These are phyloP conservation scores for Whalleya microplaca DNA, from an alignment of 2,329 filamentous ascomycete species.

Conservation along the genomic window DNA sequence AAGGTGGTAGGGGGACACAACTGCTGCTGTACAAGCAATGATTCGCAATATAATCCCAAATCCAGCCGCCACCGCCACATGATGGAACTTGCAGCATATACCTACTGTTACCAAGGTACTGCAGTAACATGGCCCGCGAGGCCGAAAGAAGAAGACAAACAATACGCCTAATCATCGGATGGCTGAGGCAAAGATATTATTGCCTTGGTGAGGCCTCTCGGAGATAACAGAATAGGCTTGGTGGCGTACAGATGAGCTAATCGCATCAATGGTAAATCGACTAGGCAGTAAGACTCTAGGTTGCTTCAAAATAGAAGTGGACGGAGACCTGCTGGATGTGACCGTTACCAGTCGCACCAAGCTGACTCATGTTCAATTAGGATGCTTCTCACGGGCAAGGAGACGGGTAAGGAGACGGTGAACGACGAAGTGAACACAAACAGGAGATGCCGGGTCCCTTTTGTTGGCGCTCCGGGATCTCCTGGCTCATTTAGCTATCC, in stretches of 20 bases:
- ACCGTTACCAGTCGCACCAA: neutral
- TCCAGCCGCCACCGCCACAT: neutral
- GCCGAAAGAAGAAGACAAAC: no score
- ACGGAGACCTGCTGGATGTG: neutral
- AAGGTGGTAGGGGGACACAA: neutral
- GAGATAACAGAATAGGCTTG: neutral
- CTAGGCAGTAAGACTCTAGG: neutral
- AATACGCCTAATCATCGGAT: neutral
- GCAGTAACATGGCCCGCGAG: no score
- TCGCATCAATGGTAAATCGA: neutral
- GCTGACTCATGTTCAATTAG: neutral
- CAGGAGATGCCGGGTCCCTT: neutral
- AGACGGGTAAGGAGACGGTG: no score
- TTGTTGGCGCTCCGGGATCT: neutral
- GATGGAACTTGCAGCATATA: no score
- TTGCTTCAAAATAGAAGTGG: neutral
- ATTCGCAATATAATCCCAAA: neutral
- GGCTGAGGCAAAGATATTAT: neutral
- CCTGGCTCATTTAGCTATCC: neutral
- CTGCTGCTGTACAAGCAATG: neutral
- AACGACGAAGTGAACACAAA: neutral
- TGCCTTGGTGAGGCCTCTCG: neutral
- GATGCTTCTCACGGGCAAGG: no score
- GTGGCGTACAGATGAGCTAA: neutral
- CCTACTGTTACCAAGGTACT: no score